Evolutionary conservation across 2,329 filamentous ascomycete genomes (phyloP).

Genomic region (Teratosphaeria pseudoeucalypti): DNA sequence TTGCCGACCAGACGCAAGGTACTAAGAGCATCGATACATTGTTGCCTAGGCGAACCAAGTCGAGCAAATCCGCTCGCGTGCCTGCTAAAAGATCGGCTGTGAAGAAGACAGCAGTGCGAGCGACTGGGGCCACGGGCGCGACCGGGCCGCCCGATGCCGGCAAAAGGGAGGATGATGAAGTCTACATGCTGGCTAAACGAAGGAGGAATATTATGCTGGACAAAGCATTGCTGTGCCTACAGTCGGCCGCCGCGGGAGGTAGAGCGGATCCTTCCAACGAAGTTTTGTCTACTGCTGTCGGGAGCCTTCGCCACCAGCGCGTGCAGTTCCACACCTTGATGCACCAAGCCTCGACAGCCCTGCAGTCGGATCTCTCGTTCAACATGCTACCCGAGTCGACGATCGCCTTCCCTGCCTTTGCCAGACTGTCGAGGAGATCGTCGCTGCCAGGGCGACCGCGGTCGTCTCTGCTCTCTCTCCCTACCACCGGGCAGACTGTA

Average conservation of each 20-base stretch:
- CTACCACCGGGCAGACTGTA: not conserved
- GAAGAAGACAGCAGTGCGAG: not conserved
- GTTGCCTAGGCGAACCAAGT: conserved; percentile 30
- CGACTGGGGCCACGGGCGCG: not conserved
- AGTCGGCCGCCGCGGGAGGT: not conserved
- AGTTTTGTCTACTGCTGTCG: not conserved
- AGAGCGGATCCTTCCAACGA: not conserved
- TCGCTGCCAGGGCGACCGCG: not conserved
- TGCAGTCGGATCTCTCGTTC: conserved; percentile 48
- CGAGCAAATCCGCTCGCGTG: conserved; percentile 16
- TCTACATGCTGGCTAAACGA: conserved; percentile 9
- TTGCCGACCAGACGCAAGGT: not conserved
- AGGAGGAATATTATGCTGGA: not conserved
- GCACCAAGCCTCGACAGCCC: conserved; percentile 28
- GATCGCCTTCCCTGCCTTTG: conserved; percentile 68
- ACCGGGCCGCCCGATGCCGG: not conserved
- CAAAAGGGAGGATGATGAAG: not conserved
- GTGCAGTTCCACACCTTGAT: conserved; percentile 3
- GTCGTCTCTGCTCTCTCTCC: not conserved
- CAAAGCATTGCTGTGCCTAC: not conserved
- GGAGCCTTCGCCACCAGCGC: not conserved
- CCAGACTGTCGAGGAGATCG: not conserved
- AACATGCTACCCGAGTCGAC: conserved; percentile 64
- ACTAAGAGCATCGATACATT: too few species aligned
- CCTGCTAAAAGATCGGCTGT: not conserved